Evolutionary conservation across 352 stramenopile genomes (phyloP), one percentile per base, ranked within the genome.

Genomic region (Globisporangium perplexum): DNA sequence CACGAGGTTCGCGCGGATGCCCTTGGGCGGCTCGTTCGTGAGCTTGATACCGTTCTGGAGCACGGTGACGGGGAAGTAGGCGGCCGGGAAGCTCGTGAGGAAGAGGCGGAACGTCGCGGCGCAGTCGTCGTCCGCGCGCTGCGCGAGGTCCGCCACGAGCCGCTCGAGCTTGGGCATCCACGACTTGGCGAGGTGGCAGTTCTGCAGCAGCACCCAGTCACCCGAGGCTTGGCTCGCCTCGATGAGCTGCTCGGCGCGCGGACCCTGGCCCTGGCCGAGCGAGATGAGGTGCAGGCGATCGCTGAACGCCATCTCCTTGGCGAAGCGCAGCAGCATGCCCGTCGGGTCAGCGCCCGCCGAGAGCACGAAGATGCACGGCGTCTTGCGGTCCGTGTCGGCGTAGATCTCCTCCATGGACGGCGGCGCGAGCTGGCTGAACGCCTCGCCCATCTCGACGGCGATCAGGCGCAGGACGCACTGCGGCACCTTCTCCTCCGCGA

Each of bases 351-450:
- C 92, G 4, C 92, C 92, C 4, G 86, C 89, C 0, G 85, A 96
- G 3, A 98, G 60, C 41, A 98, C 90, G 55, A 98, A 98, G 57
- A 98, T 97, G 54, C 92, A 97, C 12, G 92, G 92, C 10, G 91
- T 98, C 52, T 89, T 92, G 33, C 86, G 77, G 43, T 97, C 87
- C 8, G 90, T 93, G 49, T 97, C 90, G 47, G 69, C 78, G 72
- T 97, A 97, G 50, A 98, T 96, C 43, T 97, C 89, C 57, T 96
- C 89, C 92, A 98, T 98, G 3, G 80, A 83, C 8, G 88, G 91
- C 10, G 84, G 71, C 7, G 71, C 65, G 44, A 89, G 76, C 53
- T 95, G 77, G 4, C 83, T 86, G 63, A 98, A 98, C 28, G 82
- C 73, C 0, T 60, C 42, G n/a, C 90, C 91, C 63, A 98, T 91